Percentiles rank a stretch among this genome's conserved stretches.
Conservation (phyloP, 2,329 filamentous ascomycete species). For the Corinectria fuckeliana region DNA sequence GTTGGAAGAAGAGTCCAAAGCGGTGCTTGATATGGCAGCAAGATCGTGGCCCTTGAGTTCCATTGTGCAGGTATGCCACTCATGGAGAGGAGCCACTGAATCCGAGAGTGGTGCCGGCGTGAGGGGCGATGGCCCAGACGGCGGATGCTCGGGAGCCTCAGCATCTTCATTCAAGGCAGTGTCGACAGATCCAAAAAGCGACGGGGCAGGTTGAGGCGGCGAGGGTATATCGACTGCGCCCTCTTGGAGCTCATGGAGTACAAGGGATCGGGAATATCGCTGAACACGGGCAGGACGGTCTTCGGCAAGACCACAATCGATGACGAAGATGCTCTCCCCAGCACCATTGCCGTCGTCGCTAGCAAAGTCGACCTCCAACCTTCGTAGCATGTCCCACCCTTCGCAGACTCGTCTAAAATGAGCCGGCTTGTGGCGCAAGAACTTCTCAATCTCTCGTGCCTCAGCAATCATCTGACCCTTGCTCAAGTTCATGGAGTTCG, state of each 20-base stretch:
- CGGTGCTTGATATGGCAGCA: slow-evolving; percentile 70
- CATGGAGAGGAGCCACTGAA: slow-evolving; percentile 32
- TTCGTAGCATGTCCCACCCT: slow-evolving; percentile 91
- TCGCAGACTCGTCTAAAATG: slow-evolving; percentile 80
- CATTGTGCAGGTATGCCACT: slow-evolving; percentile 41
- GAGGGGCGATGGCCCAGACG: slow-evolving; percentile 31
- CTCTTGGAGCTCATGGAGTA: slow-evolving; percentile 22
- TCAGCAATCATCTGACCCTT: slow-evolving; percentile 76
- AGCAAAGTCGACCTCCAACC: slow-evolving; percentile 87
- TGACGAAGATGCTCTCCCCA: slow-evolving; percentile 78
- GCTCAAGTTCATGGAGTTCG: slow-evolving; percentile 73
- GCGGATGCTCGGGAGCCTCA: slow-evolving; percentile 28
- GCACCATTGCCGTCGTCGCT: slow-evolving; percentile 77
- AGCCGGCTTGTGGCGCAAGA: slow-evolving; percentile 72
- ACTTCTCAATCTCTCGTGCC: slow-evolving; percentile 81
- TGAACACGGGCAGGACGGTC: slow-evolving; percentile 52
- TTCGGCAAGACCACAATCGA: slow-evolving; percentile 74
- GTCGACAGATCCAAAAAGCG: slow-evolving; percentile 40
- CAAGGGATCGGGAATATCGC: slow-evolving; percentile 51
- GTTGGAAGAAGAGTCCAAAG: slow-evolving; percentile 77
- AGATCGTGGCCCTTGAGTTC: slow-evolving; percentile 63
- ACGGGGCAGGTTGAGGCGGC: slow-evolving; percentile 25
- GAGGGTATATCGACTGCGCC: background rate
- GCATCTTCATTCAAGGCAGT: background rate
- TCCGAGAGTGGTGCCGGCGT: slow-evolving; percentile 29